Base-by-base conservation (phyloP, 2,329 filamentous ascomycete species). In the Beauveria brongniartii region DNA sequence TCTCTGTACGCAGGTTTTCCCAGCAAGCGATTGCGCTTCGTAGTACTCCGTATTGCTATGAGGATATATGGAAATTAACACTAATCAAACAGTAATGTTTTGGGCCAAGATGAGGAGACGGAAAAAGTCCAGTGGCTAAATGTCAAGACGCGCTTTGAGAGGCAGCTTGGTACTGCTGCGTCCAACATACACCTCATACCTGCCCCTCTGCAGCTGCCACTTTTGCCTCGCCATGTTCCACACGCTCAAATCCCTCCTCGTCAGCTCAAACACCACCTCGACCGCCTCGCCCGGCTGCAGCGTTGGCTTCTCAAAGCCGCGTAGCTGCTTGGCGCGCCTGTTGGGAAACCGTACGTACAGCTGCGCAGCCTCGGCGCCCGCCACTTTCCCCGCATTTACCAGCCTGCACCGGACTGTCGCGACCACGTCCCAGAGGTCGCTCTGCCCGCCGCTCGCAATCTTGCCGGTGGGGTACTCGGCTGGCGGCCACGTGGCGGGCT, bases 151-250 rank as follows among this genome's bases (percentile, higher is more conserved):
- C 2, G 46, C 46, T 46, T 70, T 67, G 53, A 82, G 67, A 22
- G 75, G 74, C 63, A 82, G 63, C 46, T 77, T 69, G 28, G 77
- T 70, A 64, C 79, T 82, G 63, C 78, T 82, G 2, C 73, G 72
- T 0, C 81, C 81, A 7, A 82, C 75, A 59, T 69, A 77, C 5
- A 83, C 61, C 3, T 64, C 64, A 63, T 81, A 82, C 7, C 69
- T 67, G 0, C 80, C 80, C 26, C 69, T 72, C 55, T 74, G 75
- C 56, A 86, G 66, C 48, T 75, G 74, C 87, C 87, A 90, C 66
- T 82, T 81, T 73, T 89, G 85, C 30, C 76, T 77, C 1, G 69
- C 72, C 6, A 80, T 77, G 68, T 89, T 84, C 87, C 87, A 90
- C 26, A 84, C 76, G 69, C 85, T 89, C 55, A 90, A 67, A 67